These are phyloP conservation scores for Pseudogymnoascus sp. DNA, from an alignment of 2,329 filamentous ascomycete genomes.

Conservation along the genomic window DNA sequence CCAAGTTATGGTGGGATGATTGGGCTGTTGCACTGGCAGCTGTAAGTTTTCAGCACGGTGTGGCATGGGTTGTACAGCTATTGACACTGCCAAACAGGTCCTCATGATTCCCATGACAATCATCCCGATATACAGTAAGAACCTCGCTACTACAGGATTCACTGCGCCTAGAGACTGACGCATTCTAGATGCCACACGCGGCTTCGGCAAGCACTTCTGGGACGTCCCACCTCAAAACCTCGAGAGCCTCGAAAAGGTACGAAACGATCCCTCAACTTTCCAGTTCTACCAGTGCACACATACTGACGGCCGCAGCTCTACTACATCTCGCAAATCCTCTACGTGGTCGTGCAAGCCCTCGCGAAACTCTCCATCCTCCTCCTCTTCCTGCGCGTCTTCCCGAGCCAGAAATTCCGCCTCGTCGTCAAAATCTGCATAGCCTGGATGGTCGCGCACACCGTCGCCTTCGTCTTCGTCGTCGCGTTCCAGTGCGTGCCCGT, in stretches of 20 bases:
- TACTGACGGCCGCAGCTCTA: slow-evolving; percentile 1
- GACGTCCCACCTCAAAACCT: background rate
- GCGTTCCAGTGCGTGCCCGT: slow-evolving; percentile 16
- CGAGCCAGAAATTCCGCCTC: background rate
- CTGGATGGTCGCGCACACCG: slow-evolving; percentile 7
- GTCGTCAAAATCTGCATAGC: slow-evolving; percentile 7
- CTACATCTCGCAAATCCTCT: slow-evolving; percentile 5
- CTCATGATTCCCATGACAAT: slow-evolving; percentile 15
- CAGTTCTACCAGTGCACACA: background rate
- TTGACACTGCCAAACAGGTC: slow-evolving; percentile 9
- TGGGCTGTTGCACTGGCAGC: slow-evolving; percentile 11
- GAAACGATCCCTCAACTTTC: background rate
- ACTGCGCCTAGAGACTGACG: background rate
- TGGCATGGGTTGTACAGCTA: background rate
- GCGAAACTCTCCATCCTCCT: slow-evolving; percentile 8
- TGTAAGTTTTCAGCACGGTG: slow-evolving; percentile 9
- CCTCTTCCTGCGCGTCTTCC: slow-evolving; percentile 8
- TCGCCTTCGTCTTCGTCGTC: slow-evolving; percentile 11
- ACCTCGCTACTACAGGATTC: background rate
- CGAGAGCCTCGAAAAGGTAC: background rate
- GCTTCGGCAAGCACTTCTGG: slow-evolving; percentile 8
- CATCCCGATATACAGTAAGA: slow-evolving; percentile 15
- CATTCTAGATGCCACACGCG: background rate
- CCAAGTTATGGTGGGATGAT: slow-evolving; percentile 17
- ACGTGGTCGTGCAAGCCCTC: background rate